Percentiles rank a stretch among this genome's conserved stretches.
phyloP scores from a whole-genome alignment of 1,284 basidiomycete genomes.

The Agaricales sp. region DNA sequence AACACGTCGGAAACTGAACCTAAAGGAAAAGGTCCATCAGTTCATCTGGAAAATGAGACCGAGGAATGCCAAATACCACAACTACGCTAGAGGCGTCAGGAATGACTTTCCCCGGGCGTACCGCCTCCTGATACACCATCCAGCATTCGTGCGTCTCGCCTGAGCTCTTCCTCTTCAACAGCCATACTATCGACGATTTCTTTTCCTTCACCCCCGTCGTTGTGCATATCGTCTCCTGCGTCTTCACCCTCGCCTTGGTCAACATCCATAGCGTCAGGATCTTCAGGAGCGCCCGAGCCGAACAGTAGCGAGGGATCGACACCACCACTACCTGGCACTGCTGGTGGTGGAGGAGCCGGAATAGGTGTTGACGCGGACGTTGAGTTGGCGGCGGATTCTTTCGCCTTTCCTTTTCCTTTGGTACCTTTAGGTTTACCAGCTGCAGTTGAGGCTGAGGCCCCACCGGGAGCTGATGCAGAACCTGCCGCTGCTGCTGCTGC shows the following conservation, averaged over 20 bases:
- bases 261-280: slow-evolving; percentile 11
- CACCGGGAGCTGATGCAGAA: slow-evolving; percentile 10
- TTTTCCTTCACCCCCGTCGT: slow-evolving; percentile 18
- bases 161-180: slow-evolving; percentile 25
- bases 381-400: slow-evolving; percentile 16
- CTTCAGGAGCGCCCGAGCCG: neutral
- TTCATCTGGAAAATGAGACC: no score
- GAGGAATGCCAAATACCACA: no score
- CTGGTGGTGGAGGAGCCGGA: slow-evolving; percentile 13
- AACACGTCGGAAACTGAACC: neutral
- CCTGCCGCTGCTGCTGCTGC: slow-evolving; percentile 9
- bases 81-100: no score
- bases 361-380: no score
- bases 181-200: slow-evolving; percentile 20
- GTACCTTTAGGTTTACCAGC: slow-evolving; percentile 13
- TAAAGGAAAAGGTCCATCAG: no score
- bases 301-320: slow-evolving; percentile 5
- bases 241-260: slow-evolving; percentile 17
- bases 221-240: slow-evolving; percentile 20
- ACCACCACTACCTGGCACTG: slow-evolving; percentile 11
- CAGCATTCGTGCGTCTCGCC: slow-evolving; percentile 18
- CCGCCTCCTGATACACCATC: no score
- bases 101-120: no score
- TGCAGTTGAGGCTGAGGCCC: slow-evolving; percentile 17
- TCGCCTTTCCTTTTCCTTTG: slow-evolving; percentile 26